Base-by-base conservation (phyloP, 192 early-diverging fungal species). In the Coemansia sp. region DNA sequence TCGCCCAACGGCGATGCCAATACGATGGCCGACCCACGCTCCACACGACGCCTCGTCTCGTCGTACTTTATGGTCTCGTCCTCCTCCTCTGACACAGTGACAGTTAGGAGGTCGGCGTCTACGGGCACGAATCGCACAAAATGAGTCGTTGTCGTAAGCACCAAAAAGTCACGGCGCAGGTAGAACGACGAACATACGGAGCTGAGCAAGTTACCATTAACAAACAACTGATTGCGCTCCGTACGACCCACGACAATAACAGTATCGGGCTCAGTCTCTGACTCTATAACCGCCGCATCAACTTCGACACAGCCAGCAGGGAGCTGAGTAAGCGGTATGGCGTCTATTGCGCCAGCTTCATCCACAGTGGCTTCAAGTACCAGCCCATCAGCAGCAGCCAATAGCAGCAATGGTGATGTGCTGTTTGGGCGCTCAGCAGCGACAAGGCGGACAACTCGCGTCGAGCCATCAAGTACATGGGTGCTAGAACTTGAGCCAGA, bases 21-120 rank as follows among this genome's bases (percentile, higher is more conserved):
- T 5, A 98, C 91, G 70, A 98, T 95, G 26, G 88, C 87, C 10
- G 97, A 86, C 11, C 96, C 97, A 58, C 95, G 88, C 82, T 99
- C 97, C n/a, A 99, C 86, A 1, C 93, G 86, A 30, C 97, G 87
- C 26, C 77, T 39, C 47, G 66, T 65, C 55, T 79, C 82, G 64
- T 78, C 76, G 47, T 73, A 64, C 26, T 52, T 67, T 14, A 63
- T 14, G 14, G 3, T 26, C 28, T 33, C 73, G 35, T 50, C 73
- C 28, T 67, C 69, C 19, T 61, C 60, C 5, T 39, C 62, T 17
- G 60, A 50, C 38, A 44, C 52, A 1, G 62, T 67, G 19, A 35
- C 68, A 0, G 66, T 40, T 2, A 66, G 26, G 6, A 86, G 63
- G 0, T 64, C 65, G 8, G 40, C 46, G 58, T 74, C 72, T 26